Percentiles rank a stretch among this genome's conserved stretches.
These are phyloP conservation scores for Saccharomyces hybrid DNA, from an alignment of 1,139 yeast species.

Conservation along the genomic window DNA sequence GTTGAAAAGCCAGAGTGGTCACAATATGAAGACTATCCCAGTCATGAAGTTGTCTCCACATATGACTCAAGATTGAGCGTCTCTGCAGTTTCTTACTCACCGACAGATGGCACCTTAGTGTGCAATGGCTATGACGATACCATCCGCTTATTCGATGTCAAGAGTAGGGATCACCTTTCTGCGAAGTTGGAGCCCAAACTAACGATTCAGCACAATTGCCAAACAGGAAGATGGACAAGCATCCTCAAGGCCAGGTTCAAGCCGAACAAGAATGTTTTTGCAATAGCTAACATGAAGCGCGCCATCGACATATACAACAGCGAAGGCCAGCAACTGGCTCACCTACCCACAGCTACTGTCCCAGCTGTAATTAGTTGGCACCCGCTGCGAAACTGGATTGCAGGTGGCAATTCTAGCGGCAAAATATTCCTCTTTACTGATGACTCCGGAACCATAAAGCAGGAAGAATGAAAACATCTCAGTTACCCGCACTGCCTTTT, in stretches of 20 bases:
- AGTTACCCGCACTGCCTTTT: neutral
- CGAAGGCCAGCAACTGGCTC: conserved; percentile 71
- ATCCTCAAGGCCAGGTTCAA: conserved; percentile 79
- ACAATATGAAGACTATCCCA: conserved; percentile 38
- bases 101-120: conserved; percentile 58
- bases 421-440: conserved; percentile 55
- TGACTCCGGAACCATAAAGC: conserved; percentile 3
- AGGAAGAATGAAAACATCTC: neutral
- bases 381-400: conserved; percentile 81
- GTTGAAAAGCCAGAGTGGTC: conserved; percentile 42
- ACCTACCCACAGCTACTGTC: conserved; percentile 67
- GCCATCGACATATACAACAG: conserved; percentile 75
- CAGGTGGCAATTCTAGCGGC: conserved; percentile 95
- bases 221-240: conserved; percentile 94
- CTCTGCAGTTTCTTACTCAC: conserved; percentile 82
- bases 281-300: conserved; percentile 88
- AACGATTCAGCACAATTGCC: conserved; percentile 78
- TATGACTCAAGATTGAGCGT: conserved; percentile 71
- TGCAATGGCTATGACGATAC: conserved; percentile 92
- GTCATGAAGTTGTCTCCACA: conserved; percentile 39
- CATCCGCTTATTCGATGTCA: conserved; percentile 50
- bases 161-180: conserved; percentile 5
- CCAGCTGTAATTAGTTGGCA: conserved; percentile 86
- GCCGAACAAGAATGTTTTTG: conserved; percentile 74
- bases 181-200: conserved; percentile 46